Evolutionary conservation across 176 grass and related monocot species (phyloP).

Genomic region (Cocos nucifera): DNA sequence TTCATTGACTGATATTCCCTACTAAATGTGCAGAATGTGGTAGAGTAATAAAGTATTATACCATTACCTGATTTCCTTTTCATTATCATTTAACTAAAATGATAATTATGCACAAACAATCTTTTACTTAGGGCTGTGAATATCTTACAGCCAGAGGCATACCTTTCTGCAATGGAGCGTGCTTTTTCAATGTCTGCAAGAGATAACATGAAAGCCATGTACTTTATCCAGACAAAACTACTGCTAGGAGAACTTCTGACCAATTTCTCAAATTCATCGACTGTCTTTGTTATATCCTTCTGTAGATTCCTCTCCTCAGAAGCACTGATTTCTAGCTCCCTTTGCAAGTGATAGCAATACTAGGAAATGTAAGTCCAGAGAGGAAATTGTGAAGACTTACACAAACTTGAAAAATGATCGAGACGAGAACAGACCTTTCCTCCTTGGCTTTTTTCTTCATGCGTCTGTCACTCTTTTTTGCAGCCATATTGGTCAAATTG

Average conservation of each 20-base stretch:
- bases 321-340: conserved; percentile 86
- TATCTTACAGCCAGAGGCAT: not conserved
- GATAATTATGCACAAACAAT: too few relatives aligned
- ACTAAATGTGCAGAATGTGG: too few relatives aligned
- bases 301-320: conserved; percentile 73
- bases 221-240: conserved; percentile 94
- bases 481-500: conserved; percentile 24
- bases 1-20: too few relatives aligned
- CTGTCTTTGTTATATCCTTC: conserved; percentile 56
- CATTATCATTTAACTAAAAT: too few relatives aligned
- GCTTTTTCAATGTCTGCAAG: conserved; percentile 76
- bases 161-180: conserved; percentile 80
- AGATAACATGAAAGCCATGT: conserved; percentile 78
- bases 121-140: too few relatives aligned
- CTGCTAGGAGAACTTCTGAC: conserved; percentile 85
- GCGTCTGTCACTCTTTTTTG: conserved; percentile 50
- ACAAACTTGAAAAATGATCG: conserved; percentile 1
- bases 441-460: conserved; percentile 69
- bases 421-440: conserved; percentile 37
- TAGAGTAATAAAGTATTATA: too few relatives aligned
- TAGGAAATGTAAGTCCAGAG: not conserved
- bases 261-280: conserved; percentile 92
- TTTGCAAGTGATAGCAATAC: too few relatives aligned
- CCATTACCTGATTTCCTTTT: too few relatives aligned
- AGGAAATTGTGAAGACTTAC: too few relatives aligned